phyloP scores from a whole-genome alignment of 768 basidiomycete species.

The Lactarius pseudohatsudake region DNA sequence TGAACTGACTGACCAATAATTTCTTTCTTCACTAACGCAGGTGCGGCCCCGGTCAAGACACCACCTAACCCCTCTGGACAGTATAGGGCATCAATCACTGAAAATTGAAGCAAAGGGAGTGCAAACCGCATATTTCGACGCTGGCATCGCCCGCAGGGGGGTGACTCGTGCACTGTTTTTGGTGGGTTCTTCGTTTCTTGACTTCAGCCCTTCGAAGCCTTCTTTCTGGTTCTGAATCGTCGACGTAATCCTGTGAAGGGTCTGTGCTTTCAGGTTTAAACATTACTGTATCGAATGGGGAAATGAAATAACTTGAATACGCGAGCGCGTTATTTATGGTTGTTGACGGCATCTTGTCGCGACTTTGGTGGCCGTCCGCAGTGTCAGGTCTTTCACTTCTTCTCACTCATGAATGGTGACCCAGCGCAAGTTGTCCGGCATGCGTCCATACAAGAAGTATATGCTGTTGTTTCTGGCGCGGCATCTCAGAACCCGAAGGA shows the following conservation, averaged over 20 bases:
- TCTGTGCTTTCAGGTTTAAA: not conserved
- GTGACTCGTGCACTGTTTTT: not conserved
- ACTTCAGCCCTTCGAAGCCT: conserved; percentile 30
- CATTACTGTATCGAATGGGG: not conserved
- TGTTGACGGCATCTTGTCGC: conserved; percentile 17
- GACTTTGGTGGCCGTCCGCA: not conserved
- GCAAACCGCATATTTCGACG: not conserved
- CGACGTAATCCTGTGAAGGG: conserved; percentile 39
- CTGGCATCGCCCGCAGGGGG: not conserved
- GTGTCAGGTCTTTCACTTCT: conserved; percentile 8
- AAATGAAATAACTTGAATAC: not conserved
- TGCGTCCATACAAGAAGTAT: conserved; percentile 63
- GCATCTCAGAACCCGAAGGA: conserved; percentile 65
- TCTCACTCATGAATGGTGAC: conserved; percentile 17
- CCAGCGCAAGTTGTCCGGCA: conserved; percentile 38
- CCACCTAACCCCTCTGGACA: not conserved
- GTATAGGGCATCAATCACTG: not conserved
- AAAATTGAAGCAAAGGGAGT: not conserved
- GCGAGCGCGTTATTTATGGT: conserved; percentile 30
- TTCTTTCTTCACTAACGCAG: conserved; percentile 21
- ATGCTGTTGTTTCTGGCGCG: conserved; percentile 63
- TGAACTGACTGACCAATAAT: conserved; percentile 22
- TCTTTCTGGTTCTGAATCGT: conserved; percentile 74
- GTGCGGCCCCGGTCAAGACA: not conserved
- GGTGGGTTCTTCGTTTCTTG: conserved; percentile 32